Conservation (phyloP, 202 grass and related monocot species). For the Digitaria exilis region DNA sequence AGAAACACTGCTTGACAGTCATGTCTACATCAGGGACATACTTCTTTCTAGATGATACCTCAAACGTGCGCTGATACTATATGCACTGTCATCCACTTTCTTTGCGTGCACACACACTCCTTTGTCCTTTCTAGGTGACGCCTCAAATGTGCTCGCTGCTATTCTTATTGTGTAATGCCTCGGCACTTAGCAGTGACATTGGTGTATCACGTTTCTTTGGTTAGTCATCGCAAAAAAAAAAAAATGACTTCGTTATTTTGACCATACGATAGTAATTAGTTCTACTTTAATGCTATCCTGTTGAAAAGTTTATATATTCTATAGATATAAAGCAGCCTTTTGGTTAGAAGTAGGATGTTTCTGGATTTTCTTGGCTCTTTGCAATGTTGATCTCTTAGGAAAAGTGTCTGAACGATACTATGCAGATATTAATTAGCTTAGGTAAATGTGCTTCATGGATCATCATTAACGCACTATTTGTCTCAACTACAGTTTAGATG, state of each 20-base stretch:
- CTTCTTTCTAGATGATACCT: background rate
- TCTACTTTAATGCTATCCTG: background rate
- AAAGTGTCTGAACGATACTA: background rate
- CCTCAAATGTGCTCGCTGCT: background rate
- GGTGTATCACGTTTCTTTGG: background rate
- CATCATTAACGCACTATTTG: background rate
- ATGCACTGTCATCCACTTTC: background rate
- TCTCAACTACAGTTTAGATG: background rate
- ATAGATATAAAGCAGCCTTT: background rate
- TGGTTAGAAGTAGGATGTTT: background rate
- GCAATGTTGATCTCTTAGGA: background rate
- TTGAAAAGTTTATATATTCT: constrained; percentile 4
- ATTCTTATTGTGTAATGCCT: background rate
- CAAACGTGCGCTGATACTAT: background rate
- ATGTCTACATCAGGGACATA: constrained; percentile 4
- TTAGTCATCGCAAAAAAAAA: background rate
- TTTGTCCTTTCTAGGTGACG: background rate
- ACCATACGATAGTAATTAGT: background rate
- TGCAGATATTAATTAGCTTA: background rate
- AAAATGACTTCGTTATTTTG: background rate
- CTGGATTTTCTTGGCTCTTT: background rate
- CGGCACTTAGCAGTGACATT: background rate
- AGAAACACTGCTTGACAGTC: constrained; percentile 4
- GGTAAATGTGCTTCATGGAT: background rate
- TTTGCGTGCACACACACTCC: background rate